Base-by-base conservation (phyloP, 2,329 filamentous ascomycete genomes). In the Claviceps africana region DNA sequence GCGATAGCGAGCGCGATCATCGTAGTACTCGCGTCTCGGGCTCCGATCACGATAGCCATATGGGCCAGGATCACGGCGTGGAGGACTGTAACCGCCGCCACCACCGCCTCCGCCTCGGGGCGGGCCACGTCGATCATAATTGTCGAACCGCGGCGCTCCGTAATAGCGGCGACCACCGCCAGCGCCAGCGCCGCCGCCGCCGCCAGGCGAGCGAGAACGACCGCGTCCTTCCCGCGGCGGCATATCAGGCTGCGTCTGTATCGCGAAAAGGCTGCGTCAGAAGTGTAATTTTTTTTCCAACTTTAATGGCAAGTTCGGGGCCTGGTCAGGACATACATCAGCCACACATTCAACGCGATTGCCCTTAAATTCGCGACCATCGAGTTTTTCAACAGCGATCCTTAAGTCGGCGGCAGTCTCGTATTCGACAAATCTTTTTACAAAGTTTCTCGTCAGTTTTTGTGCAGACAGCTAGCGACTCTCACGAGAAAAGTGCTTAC, bases 381-480 rank as follows among this genome's bases (percentile, higher is more conserved):
- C 89, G 57, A 98, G 85, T 71, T 96, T 96, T 68, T 96, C 89
- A 53, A 97, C 88, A 51, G 93, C 93, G 55, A 84, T 85, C 66
- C 87, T 88, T 54, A 98, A 74, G 64, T 98, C 93, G 59, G 82
- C 83, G 54, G 86, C 86, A 56, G 88, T 95, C 72, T 98, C 93
- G 64, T 96, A 98, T 67, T 98, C 93, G 65, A 98, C 91, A 68
- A 96, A 97, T 64, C 91, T 96, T 37, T 37, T 9, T 15, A 19
- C 6, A 4, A 11, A 30, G 13, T 13, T 15, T 13, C 11, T 8
- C 15, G 49, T 51, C 22, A 51, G 44, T 45, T 47, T 43, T 40
- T 19, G 19, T 19, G 35, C 19, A 15, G 25, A 9, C 2, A 19
- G 11, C 22, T 2, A 17, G 22, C 17, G 35, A 28, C 9, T 35